Percentiles rank a stretch among this genome's conserved stretches.
Evolutionary conservation across 2,329 filamentous ascomycete species (phyloP).

Genomic region (Phyllosticta paracitricarpa): DNA sequence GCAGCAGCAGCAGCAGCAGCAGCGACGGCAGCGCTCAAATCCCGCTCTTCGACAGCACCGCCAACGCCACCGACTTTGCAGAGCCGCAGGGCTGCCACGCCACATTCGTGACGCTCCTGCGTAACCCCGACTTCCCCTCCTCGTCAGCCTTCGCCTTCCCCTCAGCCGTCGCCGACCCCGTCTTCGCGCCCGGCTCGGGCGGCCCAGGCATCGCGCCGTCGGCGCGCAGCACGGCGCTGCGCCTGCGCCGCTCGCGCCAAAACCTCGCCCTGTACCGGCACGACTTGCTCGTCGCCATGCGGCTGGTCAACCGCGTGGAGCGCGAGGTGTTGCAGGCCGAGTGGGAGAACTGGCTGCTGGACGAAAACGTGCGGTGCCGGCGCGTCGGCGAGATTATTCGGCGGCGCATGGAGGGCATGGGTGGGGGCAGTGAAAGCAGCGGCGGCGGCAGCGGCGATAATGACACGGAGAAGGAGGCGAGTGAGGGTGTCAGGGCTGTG

Average conservation of each 20-base stretch:
- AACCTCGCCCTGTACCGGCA: conserved; percentile 76
- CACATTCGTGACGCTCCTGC: conserved; percentile 28
- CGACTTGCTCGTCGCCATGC: conserved; percentile 81
- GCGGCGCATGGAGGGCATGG: conserved; percentile 26
- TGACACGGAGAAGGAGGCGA: conserved; percentile 19
- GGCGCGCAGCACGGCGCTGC: conserved; percentile 22
- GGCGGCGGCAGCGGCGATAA: not conserved
- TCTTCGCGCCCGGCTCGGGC: conserved; percentile 13
- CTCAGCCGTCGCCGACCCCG: conserved; percentile 11
- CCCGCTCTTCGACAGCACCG: not conserved
- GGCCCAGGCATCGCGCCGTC: conserved; percentile 13
- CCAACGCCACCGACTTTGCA: not conserved
- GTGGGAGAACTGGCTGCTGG: conserved; percentile 85
- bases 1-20: not conserved
- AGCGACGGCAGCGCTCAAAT: not conserved
- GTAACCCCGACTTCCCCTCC: conserved; percentile 2
- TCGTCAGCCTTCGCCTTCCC: conserved; percentile 8
- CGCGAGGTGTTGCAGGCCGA: conserved; percentile 75
- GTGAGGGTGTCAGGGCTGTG: conserved; percentile 29
- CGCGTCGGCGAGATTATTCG: conserved; percentile 44
- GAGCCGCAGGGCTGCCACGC: conserved; percentile 19
- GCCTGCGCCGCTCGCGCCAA: conserved; percentile 69
- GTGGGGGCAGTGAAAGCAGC: not conserved
- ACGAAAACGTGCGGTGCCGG: conserved; percentile 68
- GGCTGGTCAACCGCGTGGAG: conserved; percentile 83